Percentiles rank a stretch among this genome's conserved stretches.
These are phyloP conservation scores for Apiotrichum sp. DNA, from an alignment of 1,284 basidiomycete genomes.

Conservation along the genomic window DNA sequence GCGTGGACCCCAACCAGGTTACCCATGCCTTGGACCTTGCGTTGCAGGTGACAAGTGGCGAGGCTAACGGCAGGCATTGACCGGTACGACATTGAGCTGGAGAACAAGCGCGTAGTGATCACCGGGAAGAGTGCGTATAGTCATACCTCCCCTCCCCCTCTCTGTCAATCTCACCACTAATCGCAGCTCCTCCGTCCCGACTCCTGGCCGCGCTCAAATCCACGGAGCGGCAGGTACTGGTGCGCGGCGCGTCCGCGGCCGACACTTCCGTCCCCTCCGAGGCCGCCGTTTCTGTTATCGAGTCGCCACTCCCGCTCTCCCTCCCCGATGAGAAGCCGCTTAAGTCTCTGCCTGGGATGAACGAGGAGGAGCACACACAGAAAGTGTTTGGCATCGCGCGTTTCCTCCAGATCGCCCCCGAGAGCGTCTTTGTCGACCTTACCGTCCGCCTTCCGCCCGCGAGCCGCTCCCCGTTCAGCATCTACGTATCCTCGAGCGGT, in stretches of 20 bases:
- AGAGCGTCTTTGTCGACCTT: conserved; percentile 44
- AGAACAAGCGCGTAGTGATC: conserved; percentile 44
- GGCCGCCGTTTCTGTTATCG: conserved; percentile 47
- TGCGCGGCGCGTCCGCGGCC: conserved; percentile 40
- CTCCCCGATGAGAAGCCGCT: conserved; percentile 3
- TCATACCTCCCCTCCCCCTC: not conserved
- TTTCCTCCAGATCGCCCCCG: conserved; percentile 45
- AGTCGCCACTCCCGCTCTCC: conserved; percentile 39
- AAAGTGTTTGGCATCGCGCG: conserved; percentile 48
- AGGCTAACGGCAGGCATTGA: conserved; percentile 35
- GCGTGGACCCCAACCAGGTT: not conserved
- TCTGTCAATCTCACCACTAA: not conserved
- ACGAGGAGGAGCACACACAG: conserved; percentile 41
- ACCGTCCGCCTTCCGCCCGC: conserved; percentile 41
- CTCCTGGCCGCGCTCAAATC: conserved; percentile 44
- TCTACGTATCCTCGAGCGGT: conserved; percentile 45
- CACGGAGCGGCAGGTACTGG: conserved; percentile 48
- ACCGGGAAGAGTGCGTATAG: conserved; percentile 40
- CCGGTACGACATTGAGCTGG: conserved; percentile 45
- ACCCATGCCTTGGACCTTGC: no score
- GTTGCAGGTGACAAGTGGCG: no score
- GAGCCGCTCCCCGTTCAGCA: conserved; percentile 8
- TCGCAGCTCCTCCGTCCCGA: conserved; percentile 44
- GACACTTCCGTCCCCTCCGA: conserved; percentile 20
- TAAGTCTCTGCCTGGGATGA: conserved; percentile 30